A percentile compares a stretch with the other conserved stretches of the same genome.
Evolutionary conservation across 306 rosid genomes (phyloP).

Genomic region (Arachis stenosperma): DNA sequence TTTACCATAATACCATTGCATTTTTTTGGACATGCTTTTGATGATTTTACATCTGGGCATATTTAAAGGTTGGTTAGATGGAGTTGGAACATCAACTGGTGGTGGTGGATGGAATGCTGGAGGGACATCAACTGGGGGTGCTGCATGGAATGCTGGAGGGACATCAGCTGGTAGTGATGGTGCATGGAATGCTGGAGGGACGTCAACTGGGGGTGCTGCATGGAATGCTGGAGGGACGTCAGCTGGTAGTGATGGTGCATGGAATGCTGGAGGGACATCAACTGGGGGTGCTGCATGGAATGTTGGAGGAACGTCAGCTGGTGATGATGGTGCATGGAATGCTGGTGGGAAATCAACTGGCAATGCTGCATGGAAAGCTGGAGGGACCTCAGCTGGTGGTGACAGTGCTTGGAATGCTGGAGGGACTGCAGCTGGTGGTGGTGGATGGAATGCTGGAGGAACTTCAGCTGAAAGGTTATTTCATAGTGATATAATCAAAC

Average conservation of each 20-base stretch:
- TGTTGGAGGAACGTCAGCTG: conserved; percentile 68
- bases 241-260: conserved; percentile 41
- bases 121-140: conserved; percentile 49
- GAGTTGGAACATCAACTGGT: conserved; percentile 65
- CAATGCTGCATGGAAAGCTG: conserved; percentile 19
- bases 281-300: conserved; percentile 42
- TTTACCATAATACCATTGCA: conserved; percentile 10
- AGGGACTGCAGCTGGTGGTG: conserved; percentile 66
- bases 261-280: conserved; percentile 51
- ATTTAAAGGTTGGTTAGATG: conserved; percentile 72
- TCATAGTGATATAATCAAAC: conserved; percentile 23
- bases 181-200: conserved; percentile 50
- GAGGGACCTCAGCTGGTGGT: conserved; percentile 64
- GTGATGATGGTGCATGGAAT: conserved; percentile 27
- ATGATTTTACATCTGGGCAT: conserved; percentile 31
- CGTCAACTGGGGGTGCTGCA: conserved; percentile 55
- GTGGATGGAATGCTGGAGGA: conserved; percentile 57
- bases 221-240: conserved; percentile 52
- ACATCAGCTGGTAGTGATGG: conserved; percentile 55
- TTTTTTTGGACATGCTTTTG: conserved; percentile 35
- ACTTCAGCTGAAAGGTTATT: conserved; percentile 59
- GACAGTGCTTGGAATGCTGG: conserved; percentile 68
- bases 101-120: conserved; percentile 69
- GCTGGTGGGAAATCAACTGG: conserved; percentile 58
- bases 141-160: conserved; percentile 41